Base-by-base conservation (phyloP, 768 basidiomycete species). In the Trichaptum fuscoviolaceum region DNA sequence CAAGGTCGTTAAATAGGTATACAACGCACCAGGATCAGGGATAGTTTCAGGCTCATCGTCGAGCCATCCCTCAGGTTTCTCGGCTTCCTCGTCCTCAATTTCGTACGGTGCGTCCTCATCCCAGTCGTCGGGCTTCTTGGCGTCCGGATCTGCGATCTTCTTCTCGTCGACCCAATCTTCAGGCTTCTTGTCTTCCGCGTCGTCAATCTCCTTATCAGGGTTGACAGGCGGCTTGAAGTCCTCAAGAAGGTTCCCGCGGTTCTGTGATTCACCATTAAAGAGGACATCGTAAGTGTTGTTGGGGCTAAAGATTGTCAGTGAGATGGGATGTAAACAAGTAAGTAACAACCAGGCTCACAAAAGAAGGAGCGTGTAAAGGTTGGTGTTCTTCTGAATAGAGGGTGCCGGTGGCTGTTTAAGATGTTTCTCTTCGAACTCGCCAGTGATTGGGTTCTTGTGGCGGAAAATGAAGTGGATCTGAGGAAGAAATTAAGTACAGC, bases 391-490 rank as follows among this genome's bases (percentile, higher is more conserved):
- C 77, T 89, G 90, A 73, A 96, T 94, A 69, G 88, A 81, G 61
- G 96, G 96, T 66, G 83, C 84, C 67, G 95, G 96, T 68, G 95
- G 83, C 67, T 83, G 75, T 64, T 82, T 86, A 67, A 99, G 88
- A 79, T 99, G 97, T 79, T 99, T 99, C 87, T 99, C 97, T 79
- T 99, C 97, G 70, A 85, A 86, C 73, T 95, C 94, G 71, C 93
- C 93, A 59, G 91, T 93, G 72, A 91, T 84, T 36, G 97, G 96
- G 83, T 87, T 96, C 82, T 90, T 88, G 84, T 98, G 92, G 73
- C 95, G 93, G 93, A 99, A 96, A 81, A 99, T 99, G 80, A 99
- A 98, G 84, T 99, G 97, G 63, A 98, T 83, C 92, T 96, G 74
- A 35, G 10, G 62, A 61, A 20, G 57, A 59, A 20, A 15, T 64